Evolutionary conservation across 1,284 basidiomycete genomes (phyloP), one percentile per base, ranked within the genome.

Genomic region (Singerocomus inundabilis): DNA sequence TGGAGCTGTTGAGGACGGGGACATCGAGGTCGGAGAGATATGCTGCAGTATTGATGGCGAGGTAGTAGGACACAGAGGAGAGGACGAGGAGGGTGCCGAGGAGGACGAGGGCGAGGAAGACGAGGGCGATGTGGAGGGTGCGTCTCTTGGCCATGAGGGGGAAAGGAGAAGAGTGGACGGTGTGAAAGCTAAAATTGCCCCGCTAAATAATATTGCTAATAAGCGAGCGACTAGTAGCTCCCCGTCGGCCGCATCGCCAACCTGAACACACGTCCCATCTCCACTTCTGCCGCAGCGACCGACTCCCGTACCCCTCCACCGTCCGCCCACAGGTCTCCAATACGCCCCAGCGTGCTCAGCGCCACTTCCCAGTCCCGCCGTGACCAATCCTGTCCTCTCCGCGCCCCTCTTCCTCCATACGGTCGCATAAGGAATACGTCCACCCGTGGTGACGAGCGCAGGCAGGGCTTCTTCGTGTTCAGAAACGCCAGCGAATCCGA

Each of bases 11-110:
- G 61, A 74, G 69, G 52, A 80, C 69, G 53, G 85, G 84, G 24
- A 96, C 82, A 66, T 96, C 91, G 12, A 73, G 69, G 65, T 94
- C 88, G 9, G 83, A 78, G 62, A 97, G 77, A 69, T 91, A 92
- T 32, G 92, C 92, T 30, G 75, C 70, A 43, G 78, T 68, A 69
- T 87, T 82, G 66, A 98, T 93, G 58, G 85, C 81, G 60, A 98
- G 91, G 70, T 94, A 97, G 68, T 89, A 88, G 28, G 91, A 89
- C 39, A 97, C 83, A 25, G 92, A 91, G 13, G 89, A 89, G 65
- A 99, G 86, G 50, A 99, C 93, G 69, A 92, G 68, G 68, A 98
- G 84, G 28, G 96, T 98, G 44, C 95, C 95, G 33, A 92, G 62
- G 50, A 98, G 84, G 72, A 98, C 75, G 56, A 97, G 81, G 48